Evolutionary conservation across 805 yeast species (phyloP), one percentile per base, ranked within the genome.

Genomic region (Barnettozyma populi): DNA sequence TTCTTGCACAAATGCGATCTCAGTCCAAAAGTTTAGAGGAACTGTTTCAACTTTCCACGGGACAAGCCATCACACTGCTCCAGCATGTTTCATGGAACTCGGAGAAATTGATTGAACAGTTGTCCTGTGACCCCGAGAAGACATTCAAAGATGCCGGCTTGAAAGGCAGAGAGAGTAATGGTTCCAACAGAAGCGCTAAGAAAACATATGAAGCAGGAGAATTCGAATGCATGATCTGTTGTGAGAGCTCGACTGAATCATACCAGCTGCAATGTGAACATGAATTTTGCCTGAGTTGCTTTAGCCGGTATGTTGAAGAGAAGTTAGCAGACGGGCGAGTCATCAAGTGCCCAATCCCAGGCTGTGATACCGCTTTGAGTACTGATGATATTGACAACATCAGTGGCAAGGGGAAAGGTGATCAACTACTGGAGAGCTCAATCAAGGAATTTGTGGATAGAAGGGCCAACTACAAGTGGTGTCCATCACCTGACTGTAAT

Each of bases 401-500:
- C 24, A 69, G 53, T 71, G 73, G 73, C 1, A 49, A 56, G 14
- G 62, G 63, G 8, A 56, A 62, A 7, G 60, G 70, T 48, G 48
- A 44, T 1, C 60, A 59, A 45, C 52, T 68, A 11, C 56, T 70
- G 53, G 56, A 60, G 32, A 66, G 66, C 14, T 68, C 74, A 0
- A 61, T 81, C 8, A 76, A 70, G 48, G 63, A 71, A 24, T 82
- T 73, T 57, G 75, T 84, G n/a, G 75, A 75, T 14, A 71, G 75
- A 41, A 74, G 76, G 49, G 63, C 69, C 45, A 59, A 71, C 41
- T 80, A 74, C 56, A 78, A 76, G 54, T 83, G 89, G 85, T 90
- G 98, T 64, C 96, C 97, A 0, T 83, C 86, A 1, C 83, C 90
- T 0, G 95, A 86, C 60, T 86, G 97, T 62, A 71, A 74, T 38